Conservation (phyloP, 83 land plant species). For the Diphasiastrum complanatum region DNA sequence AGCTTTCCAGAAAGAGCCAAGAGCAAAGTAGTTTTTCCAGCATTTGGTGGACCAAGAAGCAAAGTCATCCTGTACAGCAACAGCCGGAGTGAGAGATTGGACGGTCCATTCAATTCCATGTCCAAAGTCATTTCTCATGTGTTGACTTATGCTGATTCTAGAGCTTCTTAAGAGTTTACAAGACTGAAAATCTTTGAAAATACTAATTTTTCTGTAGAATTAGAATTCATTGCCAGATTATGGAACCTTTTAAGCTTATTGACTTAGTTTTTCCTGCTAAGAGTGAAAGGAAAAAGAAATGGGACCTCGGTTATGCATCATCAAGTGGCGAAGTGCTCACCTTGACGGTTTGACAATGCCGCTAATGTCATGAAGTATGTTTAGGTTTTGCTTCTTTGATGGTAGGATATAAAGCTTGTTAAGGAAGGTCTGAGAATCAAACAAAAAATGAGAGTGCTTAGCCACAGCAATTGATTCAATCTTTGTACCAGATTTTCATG, state of each 20-base stretch:
- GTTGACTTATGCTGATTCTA: background rate
- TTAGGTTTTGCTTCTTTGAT: constrained; percentile 17
- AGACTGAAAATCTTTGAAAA: too few species aligned
- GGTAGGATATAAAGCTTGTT: constrained; percentile 11
- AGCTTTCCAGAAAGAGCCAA: constrained; percentile 21
- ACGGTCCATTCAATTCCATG: background rate
- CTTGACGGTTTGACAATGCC: constrained; percentile 26
- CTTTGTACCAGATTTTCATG: too few species aligned
- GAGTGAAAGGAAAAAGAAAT: too few species aligned
- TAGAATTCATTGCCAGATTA: too few species aligned
- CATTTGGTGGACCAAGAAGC: constrained; percentile 23
- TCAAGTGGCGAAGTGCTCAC: background rate
- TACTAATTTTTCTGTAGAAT: too few species aligned
- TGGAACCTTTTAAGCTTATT: too few species aligned
- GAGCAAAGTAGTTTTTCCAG: constrained; percentile 27
- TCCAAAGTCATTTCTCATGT: background rate
- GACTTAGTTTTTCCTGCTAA: too few species aligned
- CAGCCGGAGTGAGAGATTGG: background rate
- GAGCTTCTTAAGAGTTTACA: background rate
- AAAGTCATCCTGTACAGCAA: constrained; percentile 14
- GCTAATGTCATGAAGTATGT: constrained; percentile 21
- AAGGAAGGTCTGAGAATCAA: constrained; percentile 17
- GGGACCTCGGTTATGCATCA: background rate
- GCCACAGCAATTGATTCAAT: too few species aligned
- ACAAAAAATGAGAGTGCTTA: too few species aligned